Percentiles rank a stretch among this genome's conserved stretches.
Conservation (phyloP, 805 yeast genomes). For the Torulaspora delbrueckii region DNA sequence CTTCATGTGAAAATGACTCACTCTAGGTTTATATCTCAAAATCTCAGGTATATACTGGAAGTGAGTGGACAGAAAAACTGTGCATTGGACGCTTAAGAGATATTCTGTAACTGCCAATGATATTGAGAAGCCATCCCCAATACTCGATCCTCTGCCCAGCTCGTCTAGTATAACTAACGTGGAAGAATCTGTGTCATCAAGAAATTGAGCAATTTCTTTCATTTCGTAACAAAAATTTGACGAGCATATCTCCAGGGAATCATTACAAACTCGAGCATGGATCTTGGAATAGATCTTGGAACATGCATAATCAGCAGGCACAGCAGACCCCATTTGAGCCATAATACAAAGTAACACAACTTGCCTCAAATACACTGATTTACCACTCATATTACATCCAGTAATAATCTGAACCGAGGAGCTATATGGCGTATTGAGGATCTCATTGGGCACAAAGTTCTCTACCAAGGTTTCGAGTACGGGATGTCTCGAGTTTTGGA, state of each 20-base stretch:
- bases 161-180: conserved; percentile 49
- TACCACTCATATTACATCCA: conserved; percentile 61
- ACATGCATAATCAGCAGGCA: conserved; percentile 43
- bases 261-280: conserved; percentile 39
- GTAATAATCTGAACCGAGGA: conserved; percentile 48
- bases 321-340: conserved; percentile 55
- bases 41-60: conserved; percentile 40
- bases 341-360: conserved; percentile 44
- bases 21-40: conserved; percentile 34
- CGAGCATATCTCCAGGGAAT: conserved; percentile 33
- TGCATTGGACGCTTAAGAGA: conserved; percentile 28
- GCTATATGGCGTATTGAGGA: conserved; percentile 32
- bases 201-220: conserved; percentile 44
- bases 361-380: conserved; percentile 52
- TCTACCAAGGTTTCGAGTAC: conserved; percentile 11
- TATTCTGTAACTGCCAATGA: conserved; percentile 41
- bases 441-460: conserved; percentile 37
- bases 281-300: conserved; percentile 39
- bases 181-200: conserved; percentile 33
- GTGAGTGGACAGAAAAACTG: conserved; percentile 43
- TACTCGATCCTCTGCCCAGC: conserved; percentile 47
- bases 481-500: conserved; percentile 29
- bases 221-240: conserved; percentile 46
- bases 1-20: conserved; percentile 39
- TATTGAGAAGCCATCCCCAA: conserved; percentile 50